Evolutionary conservation across 2,329 filamentous ascomycete genomes (phyloP), one percentile per base, ranked within the genome.

Genomic region (Coniosporium tulheliwenetii): DNA sequence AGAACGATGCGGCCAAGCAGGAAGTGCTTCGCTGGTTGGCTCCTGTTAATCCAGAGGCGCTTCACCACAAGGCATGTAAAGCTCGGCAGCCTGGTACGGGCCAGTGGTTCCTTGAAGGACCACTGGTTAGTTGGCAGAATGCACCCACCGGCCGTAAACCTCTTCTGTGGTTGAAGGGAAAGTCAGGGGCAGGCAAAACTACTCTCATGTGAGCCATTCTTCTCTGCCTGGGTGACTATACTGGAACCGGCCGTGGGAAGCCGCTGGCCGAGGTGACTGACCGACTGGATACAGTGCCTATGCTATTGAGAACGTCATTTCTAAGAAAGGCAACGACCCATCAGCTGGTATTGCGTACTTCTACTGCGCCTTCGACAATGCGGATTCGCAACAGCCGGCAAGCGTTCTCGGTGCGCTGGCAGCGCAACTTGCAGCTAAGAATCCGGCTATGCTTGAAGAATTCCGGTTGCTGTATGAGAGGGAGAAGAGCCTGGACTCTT

Each of bases 331-430:
- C 35, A 5, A 30, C n/a, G n/a, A 33, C 15, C 30, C 12, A 37
- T 19, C 36, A 13, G 31, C 36, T 10, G 29, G 39, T 5, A 32
- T 40, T 13, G 41, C 40, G 29, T 48, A 37, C 13, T 41, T 39
- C 19, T 45, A 47, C 8, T 30, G 50, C 5, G 48, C 49, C 26
- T 55, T 49, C 38, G 48, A 53, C 36, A 34, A 49, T 36, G 48
- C 50, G 3, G 48, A 46, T 9, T 53, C 50, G 9, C 53, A 55
- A 38, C 45, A 47, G n/a, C 41, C 50, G 1, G 37, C 45, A 31
- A 53, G 53, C 37, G 44, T 56, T n/a, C 47, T 57, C 39, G 52
- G 50, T 35, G 55, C 52, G 33, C 43, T 57, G 13, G 42, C 55
- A 10, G 49, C 50, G 14, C 49, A 55, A 31, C 41, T 52, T 3